Base-by-base conservation (phyloP, 2,329 filamentous ascomycete species). In the Cytospora mali region DNA sequence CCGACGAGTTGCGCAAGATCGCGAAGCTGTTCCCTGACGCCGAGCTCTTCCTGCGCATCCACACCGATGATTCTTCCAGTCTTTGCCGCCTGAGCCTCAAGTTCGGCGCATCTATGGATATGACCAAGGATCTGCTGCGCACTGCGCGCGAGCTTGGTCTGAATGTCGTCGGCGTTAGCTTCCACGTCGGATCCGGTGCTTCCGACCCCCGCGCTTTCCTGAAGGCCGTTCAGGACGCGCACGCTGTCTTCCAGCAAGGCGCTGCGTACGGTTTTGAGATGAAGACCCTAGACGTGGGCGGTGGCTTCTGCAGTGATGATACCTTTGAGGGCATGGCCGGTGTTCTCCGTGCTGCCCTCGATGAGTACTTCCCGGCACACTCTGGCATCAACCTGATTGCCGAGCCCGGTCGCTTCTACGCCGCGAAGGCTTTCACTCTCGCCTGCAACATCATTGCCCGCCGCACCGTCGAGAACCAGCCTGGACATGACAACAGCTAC, bases 1-100 rank as follows among this genome's bases (percentile, higher is more conserved):
- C 90, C 75, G 95, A 99, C 76, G 95, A 99, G 83, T 86, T 99
- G 58, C 92, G 94, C 86, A 99, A 99, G 85, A 94, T 96, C 76
- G 95, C 96, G 77, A 90, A 92, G 77, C 86, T 95, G 70, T 97
- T 86, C 73, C 94, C 95, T 2, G 87, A 87, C 54, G 95, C 95
- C 29, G 92, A 97, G 80, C 87, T 99, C 49, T 96, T 90, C 77
- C 83, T 99, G 66, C 93, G 95, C 71, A 99, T 99, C 79, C 83
- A 93, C 74, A 99, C 95, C 65, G 95, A 99, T 74, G 95, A 99
- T 76, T 96, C 93, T 52, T 92, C 92, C 66, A 96, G 92, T 76
- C 79, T 98, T 70, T 98, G 95, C 81, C 92, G 92, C 56, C 83
- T 99, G 69, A 98, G 94, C 82, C 88, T 97, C 81, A 99, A 99